Evolutionary conservation across 192 early-diverging fungal genomes (phyloP).

Genomic region (Linnemannia zychae): DNA sequence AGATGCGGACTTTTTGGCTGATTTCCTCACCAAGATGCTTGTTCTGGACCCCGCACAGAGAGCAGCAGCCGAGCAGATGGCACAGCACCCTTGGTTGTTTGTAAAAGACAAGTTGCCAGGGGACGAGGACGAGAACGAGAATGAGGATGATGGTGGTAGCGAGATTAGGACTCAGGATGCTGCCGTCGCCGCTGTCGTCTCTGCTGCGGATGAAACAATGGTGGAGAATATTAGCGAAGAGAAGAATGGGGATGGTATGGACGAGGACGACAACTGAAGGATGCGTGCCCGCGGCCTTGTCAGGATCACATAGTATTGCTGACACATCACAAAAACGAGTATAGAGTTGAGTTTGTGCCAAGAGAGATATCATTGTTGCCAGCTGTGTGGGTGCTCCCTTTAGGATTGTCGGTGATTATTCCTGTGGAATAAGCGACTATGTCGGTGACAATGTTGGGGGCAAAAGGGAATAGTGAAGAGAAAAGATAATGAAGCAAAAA

Average conservation of each 20-base stretch:
- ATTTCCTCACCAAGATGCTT: conserved; percentile 91
- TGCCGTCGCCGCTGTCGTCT: neutral
- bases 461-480: neutral
- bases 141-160: neutral
- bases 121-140: neutral
- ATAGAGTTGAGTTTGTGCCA: neutral
- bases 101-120: conserved; percentile 21
- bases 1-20: conserved; percentile 85
- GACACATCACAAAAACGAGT: neutral
- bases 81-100: conserved; percentile 71
- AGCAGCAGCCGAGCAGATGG: conserved; percentile 68
- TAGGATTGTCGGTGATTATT: neutral
- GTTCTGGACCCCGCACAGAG: conserved; percentile 70
- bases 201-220: neutral
- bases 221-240: neutral
- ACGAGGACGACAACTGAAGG: conserved; percentile 15
- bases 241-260: conserved; percentile 11
- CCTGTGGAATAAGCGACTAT: neutral
- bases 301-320: neutral
- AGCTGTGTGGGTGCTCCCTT: neutral
- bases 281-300: neutral
- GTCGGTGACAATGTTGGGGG: neutral
- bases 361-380: neutral
- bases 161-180: neutral
- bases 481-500: neutral